These are phyloP conservation scores for Xylaria scruposa DNA, from an alignment of 495 filamentous ascomycete genomes.

Conservation along the genomic window DNA sequence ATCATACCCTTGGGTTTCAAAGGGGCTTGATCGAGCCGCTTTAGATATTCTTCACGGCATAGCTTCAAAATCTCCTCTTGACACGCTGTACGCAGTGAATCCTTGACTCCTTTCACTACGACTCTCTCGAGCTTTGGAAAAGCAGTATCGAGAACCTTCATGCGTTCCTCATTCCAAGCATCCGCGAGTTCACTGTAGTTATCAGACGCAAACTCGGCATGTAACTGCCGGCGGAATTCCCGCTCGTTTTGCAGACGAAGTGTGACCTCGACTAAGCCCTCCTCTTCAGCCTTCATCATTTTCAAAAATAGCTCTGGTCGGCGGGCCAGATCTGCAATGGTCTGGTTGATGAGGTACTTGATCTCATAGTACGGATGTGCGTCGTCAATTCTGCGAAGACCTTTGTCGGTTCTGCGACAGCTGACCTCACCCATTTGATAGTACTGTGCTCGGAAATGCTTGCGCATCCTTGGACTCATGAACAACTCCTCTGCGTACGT, in stretches of 20 bases:
- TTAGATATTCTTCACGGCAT: constrained; percentile 83
- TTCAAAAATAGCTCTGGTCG: constrained; percentile 88
- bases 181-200: constrained; percentile 95
- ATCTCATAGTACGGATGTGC: constrained; percentile 97
- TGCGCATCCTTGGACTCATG: constrained; percentile 87
- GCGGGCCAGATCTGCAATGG: constrained; percentile 76
- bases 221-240: constrained; percentile 74
- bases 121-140: constrained; percentile 80
- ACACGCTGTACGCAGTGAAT: constrained; percentile 87
- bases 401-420: constrained; percentile 91
- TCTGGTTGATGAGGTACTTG: constrained; percentile 92
- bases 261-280: constrained; percentile 85
- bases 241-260: constrained; percentile 76
- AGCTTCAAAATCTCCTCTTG: constrained; percentile 84
- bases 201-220: constrained; percentile 85
- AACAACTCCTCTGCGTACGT: constrained; percentile 93
- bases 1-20: constrained; percentile 95
- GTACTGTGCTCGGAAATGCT: constrained; percentile 79
- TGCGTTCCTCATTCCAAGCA: constrained; percentile 87
- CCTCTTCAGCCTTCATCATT: constrained; percentile 96
- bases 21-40: constrained; percentile 91
- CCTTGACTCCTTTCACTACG: constrained; percentile 89
- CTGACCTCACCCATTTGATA: constrained; percentile 83
- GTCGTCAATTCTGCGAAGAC: constrained; percentile 91
- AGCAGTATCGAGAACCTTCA: constrained; percentile 82